Evolutionary conservation across 1,284 basidiomycete genomes (phyloP).

Genomic region (Boletus semigastroideus): DNA sequence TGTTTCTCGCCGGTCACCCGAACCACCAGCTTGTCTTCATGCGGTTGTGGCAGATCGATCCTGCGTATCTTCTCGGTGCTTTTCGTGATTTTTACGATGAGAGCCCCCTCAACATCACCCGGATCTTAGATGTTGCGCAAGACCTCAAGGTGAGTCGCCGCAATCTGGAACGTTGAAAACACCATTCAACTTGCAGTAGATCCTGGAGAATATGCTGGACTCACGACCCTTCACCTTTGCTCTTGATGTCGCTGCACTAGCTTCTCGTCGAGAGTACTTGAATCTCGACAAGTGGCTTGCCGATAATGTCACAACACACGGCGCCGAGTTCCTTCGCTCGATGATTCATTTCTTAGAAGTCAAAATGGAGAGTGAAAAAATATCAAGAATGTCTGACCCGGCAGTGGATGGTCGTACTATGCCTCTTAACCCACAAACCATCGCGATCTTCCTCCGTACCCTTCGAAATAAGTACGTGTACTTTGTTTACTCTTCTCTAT

Average conservation of each 20-base stretch:
- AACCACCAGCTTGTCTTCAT: constrained; percentile 97
- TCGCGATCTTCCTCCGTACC: constrained; percentile 88
- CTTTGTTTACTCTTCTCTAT: constrained; percentile 1
- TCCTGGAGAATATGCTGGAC: constrained; percentile 86
- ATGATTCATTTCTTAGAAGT: constrained; percentile 86
- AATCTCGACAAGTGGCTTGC: constrained; percentile 97
- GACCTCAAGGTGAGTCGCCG: constrained; percentile 76
- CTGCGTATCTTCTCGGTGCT: constrained; percentile 80
- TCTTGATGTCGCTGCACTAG: constrained; percentile 91
- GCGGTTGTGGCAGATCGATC: constrained; percentile 91
- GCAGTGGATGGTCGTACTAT: constrained; percentile 78
- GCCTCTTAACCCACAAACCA: constrained; percentile 81
- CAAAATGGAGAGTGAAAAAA: constrained; percentile 89
- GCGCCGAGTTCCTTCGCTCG: constrained; percentile 83
- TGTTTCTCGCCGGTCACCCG: constrained; percentile 92
- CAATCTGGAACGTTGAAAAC: neutral
- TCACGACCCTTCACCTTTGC: constrained; percentile 86
- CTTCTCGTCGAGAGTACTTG: constrained; percentile 90
- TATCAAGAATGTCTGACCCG: constrained; percentile 75
- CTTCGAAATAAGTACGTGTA: constrained; percentile 74
- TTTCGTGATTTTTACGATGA: constrained; percentile 92
- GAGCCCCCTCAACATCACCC: constrained; percentile 89
- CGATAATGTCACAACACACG: constrained; percentile 80
- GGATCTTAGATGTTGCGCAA: constrained; percentile 93
- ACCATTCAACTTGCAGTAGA: constrained; percentile 46